A percentile compares a stretch with the other conserved stretches of the same genome.
These are phyloP conservation scores for Plantago major DNA, from an alignment of 257 asterid species.

Conservation along the genomic window DNA sequence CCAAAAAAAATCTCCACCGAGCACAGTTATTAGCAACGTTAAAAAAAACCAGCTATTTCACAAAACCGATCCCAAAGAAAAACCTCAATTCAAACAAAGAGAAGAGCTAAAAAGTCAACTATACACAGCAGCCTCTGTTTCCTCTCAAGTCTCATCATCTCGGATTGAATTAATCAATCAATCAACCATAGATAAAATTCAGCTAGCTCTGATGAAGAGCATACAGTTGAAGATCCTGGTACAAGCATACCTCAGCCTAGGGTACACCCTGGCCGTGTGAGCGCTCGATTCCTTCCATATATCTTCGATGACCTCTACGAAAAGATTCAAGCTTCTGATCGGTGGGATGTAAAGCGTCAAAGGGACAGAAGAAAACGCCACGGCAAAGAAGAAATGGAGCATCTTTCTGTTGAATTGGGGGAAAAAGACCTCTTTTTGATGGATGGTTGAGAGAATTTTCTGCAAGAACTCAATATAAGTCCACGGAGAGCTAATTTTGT, in stretches of 20 bases:
- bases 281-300: conserved; percentile 65
- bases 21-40: no score
- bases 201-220: conserved; percentile 30
- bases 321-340: conserved; percentile 61
- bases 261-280: conserved; percentile 46
- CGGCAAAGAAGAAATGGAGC: conserved; percentile 63
- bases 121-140: no score
- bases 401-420: conserved; percentile 19
- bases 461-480: no score
- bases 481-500: no score
- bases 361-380: conserved; percentile 87
- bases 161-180: no score
- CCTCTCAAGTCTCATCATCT: no score
- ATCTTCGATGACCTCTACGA: conserved; percentile 61
- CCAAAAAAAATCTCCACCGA: no score
- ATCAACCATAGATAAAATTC: background rate
- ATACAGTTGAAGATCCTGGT: conserved; percentile 63
- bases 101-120: no score
- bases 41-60: no score
- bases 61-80: no score
- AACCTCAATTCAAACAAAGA: no score
- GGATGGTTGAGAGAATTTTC: no score
- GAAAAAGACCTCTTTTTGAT: background rate
- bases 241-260: conserved; percentile 64
- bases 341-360: conserved; percentile 86